Evolutionary conservation across 768 basidiomycete species (phyloP).

Genomic region (Naganishia friedmannii): DNA sequence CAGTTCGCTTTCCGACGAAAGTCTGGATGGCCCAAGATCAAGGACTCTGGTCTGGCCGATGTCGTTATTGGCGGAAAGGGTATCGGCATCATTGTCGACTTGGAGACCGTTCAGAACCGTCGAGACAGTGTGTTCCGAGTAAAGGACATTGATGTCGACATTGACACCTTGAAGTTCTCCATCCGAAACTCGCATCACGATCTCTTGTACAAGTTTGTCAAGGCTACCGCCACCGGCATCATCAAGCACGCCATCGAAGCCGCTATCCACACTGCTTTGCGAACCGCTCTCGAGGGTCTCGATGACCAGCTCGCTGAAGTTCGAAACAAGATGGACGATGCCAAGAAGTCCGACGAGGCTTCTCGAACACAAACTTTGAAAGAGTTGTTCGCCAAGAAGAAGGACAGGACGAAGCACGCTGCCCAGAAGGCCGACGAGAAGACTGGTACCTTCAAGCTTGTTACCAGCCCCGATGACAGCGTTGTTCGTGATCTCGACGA

Average conservation of each 20-base stretch:
- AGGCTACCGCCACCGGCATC: conserved; percentile 71
- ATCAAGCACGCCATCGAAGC: conserved; percentile 63
- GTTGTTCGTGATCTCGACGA: conserved; percentile 33
- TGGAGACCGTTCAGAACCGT: conserved; percentile 52
- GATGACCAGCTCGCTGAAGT: conserved; percentile 88
- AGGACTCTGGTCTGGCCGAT: conserved; percentile 79
- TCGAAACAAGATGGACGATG: conserved; percentile 64
- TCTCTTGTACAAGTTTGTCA: conserved; percentile 77
- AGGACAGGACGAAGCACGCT: conserved; percentile 54
- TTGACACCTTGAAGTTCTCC: conserved; percentile 81
- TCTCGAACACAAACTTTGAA: conserved; percentile 44
- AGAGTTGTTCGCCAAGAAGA: conserved; percentile 52
- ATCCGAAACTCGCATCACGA: conserved; percentile 91
- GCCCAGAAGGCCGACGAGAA: conserved; percentile 53
- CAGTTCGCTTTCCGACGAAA: conserved; percentile 88
- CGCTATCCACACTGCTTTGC: conserved; percentile 66
- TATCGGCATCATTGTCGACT: conserved; percentile 45
- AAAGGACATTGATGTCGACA: conserved; percentile 66
- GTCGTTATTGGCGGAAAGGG: conserved; percentile 52
- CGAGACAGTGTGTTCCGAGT: conserved; percentile 53
- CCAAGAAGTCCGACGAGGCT: conserved; percentile 53
- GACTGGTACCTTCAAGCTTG: conserved; percentile 40
- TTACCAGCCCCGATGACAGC: conserved; percentile 56
- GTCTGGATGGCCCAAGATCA: conserved; percentile 73
- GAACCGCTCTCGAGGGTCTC: conserved; percentile 76